These are phyloP conservation scores for Chlorella sp. DNA, from an alignment of 139 green algal genomes.

Conservation along the genomic window DNA sequence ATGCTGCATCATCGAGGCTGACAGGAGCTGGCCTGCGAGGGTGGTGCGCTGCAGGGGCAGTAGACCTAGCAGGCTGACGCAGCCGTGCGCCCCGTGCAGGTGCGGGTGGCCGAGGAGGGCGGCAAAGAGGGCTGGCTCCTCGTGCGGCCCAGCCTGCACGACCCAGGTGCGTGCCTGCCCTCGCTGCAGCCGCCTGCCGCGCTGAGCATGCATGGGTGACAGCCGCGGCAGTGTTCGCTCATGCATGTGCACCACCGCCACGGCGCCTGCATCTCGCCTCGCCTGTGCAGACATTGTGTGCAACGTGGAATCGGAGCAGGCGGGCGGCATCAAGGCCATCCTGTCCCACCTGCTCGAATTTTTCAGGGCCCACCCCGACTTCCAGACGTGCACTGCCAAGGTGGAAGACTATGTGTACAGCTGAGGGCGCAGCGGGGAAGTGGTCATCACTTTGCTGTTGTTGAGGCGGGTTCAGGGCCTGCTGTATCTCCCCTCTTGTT, in stretches of 20 bases:
- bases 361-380: slow-evolving; percentile 35
- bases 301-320: slow-evolving; percentile 75
- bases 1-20: too few species aligned
- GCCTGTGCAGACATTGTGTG: slow-evolving; percentile 42
- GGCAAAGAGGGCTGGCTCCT: slow-evolving; percentile 87
- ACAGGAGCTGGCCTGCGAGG: too few species aligned
- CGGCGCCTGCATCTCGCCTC: background rate
- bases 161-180: slow-evolving; percentile 71
- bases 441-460: too few species aligned
- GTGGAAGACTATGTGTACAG: slow-evolving; percentile 24
- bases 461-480: too few species aligned
- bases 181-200: slow-evolving; percentile 37
- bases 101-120: slow-evolving; percentile 65
- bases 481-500: too few species aligned
- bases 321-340: slow-evolving; percentile 48
- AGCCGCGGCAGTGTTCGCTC: too few species aligned
- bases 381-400: slow-evolving; percentile 23
- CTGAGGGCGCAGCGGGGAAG: too few species aligned
- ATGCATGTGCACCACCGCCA: background rate
- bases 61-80: too few species aligned
- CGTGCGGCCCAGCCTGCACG: slow-evolving; percentile 86
- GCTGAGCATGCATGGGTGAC: background rate
- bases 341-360: slow-evolving; percentile 40
- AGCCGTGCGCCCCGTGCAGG: too few species aligned
- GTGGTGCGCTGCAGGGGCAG: too few species aligned